Percentiles rank a stretch among this genome's conserved stretches.
phyloP scores from a whole-genome alignment of 1,139 yeast genomes.

The Pichia cactophila region DNA sequence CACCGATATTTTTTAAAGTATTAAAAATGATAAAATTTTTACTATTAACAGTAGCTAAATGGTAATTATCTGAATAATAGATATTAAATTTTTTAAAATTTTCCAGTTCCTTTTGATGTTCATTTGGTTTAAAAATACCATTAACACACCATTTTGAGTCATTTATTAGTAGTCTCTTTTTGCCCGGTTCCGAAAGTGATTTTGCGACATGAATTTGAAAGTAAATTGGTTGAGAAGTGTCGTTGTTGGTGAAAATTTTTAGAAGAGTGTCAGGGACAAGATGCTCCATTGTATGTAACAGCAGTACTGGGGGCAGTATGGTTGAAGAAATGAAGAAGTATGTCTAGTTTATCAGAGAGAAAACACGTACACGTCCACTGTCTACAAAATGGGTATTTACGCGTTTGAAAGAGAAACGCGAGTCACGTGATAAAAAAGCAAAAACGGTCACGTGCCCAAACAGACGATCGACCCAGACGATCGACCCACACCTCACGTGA shows the following conservation, averaged over 20 bases:
- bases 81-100: constrained; percentile 21
- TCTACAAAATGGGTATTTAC: too few relatives aligned
- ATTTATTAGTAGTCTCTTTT: constrained; percentile 50
- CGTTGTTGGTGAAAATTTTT: constrained; percentile 19
- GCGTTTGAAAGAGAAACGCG: too few relatives aligned
- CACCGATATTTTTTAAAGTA: constrained; percentile 19
- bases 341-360: too few relatives aligned
- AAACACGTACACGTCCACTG: too few relatives aligned
- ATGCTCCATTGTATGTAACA: constrained; percentile 11
- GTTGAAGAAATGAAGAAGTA: too few relatives aligned
- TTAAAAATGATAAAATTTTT: constrained; percentile 25
- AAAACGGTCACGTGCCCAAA: too few relatives aligned
- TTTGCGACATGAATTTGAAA: constrained; percentile 27
- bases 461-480: too few relatives aligned
- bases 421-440: too few relatives aligned
- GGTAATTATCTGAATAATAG: constrained; percentile 15
- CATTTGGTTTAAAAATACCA: constrained; percentile 55
- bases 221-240: constrained; percentile 17
- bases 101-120: constrained; percentile 23
- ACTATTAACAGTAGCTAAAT: constrained; percentile 19
- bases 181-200: constrained; percentile 24
- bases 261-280: constrained; percentile 21
- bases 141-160: constrained; percentile 61
- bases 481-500: too few relatives aligned
- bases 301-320: too few relatives aligned